Conservation (phyloP, 495 filamentous ascomycete species). For the Sordaria brevicollis region DNA sequence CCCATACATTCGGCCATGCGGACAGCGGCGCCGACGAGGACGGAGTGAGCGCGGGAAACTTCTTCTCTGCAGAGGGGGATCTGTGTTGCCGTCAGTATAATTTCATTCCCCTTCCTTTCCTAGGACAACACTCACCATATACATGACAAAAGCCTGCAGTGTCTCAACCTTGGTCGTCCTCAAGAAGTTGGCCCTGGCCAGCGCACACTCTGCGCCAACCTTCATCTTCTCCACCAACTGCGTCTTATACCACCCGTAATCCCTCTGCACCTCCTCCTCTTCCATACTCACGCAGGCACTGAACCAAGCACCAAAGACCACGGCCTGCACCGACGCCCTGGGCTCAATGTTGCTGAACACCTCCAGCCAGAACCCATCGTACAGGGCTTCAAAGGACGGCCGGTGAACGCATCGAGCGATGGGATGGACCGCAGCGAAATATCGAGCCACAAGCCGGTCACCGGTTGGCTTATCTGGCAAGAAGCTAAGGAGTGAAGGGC, state of each 20-base stretch:
- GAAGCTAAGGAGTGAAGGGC: conserved; percentile 42
- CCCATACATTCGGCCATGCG: conserved; percentile 69
- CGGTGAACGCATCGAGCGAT: conserved; percentile 54
- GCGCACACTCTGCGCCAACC: conserved; percentile 50
- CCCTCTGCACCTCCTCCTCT: conserved; percentile 34
- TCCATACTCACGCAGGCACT: conserved; percentile 56
- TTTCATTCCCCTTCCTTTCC: too few species aligned
- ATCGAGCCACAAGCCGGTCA: conserved; percentile 51
- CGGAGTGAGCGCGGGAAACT: conserved; percentile 60
- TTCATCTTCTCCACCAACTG: conserved; percentile 49
- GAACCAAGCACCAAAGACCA: conserved; percentile 57
- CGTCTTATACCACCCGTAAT: conserved; percentile 41
- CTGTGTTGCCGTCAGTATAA: conserved; percentile 24
- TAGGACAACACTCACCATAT: conserved; percentile 40
- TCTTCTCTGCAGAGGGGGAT: conserved; percentile 60
- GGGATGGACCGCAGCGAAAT: conserved; percentile 55
- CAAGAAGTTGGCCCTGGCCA: conserved; percentile 57
- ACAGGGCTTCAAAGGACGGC: conserved; percentile 52
- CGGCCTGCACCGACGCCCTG: conserved; percentile 49
- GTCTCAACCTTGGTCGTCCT: conserved; percentile 61
- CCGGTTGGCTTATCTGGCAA: conserved; percentile 40
- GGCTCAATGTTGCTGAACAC: conserved; percentile 46
- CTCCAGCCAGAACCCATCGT: conserved; percentile 53
- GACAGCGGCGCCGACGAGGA: conserved; percentile 57
- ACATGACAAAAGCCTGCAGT: conserved; percentile 65